Evolutionary conservation across 108 stramenopile species (phyloP), one percentile per base, ranked within the genome.

Genomic region (Nitzschia sp.): DNA sequence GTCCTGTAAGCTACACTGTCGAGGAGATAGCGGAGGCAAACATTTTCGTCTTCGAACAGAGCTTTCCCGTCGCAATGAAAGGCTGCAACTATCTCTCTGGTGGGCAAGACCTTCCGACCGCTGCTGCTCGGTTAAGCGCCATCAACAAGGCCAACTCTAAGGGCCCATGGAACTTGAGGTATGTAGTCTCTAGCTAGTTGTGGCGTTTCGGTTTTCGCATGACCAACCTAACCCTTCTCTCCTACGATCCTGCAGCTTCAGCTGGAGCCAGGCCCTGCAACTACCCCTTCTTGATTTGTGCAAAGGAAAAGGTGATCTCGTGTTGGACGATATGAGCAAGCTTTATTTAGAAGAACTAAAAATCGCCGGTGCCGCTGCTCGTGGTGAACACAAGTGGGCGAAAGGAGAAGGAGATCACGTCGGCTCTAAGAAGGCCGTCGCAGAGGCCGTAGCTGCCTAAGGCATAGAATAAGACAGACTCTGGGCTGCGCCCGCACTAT

Each of bases 211-310:
- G n/a, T n/a, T n/a, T n/a, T n/a, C n/a, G n/a, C n/a, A n/a, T n/a
- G n/a, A n/a, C n/a, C n/a, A n/a, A n/a, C n/a, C n/a, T n/a, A n/a
- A n/a, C n/a, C n/a, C 36, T 35, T 18, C 46, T 48, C 61, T 29
- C 47, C 80, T 84, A 87, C 17, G 9, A 6, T 72, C 86, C 8
- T 59, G 30, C 26, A 59, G 66, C 49, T 97, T 97, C 75, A 87
- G 85, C 19, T 97, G 91, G 82, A 90, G 90, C 57, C 87, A 87
- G 31, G 95, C 95, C 13, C 79, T 97, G 17, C 96, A 97, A 73
- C 72, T 90, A 33, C 92, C 96, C 8, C 72, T 88, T 58, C 74
- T 96, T 36, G 73, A 90, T 54, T 78, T 89, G 21, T 97, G 94
- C 82, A 76, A 74, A 54, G 92, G 88, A 28, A 82, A 79, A 69